phyloP scores from a whole-genome alignment of 805 yeast genomes.

The Yarrowia alimentaria region DNA sequence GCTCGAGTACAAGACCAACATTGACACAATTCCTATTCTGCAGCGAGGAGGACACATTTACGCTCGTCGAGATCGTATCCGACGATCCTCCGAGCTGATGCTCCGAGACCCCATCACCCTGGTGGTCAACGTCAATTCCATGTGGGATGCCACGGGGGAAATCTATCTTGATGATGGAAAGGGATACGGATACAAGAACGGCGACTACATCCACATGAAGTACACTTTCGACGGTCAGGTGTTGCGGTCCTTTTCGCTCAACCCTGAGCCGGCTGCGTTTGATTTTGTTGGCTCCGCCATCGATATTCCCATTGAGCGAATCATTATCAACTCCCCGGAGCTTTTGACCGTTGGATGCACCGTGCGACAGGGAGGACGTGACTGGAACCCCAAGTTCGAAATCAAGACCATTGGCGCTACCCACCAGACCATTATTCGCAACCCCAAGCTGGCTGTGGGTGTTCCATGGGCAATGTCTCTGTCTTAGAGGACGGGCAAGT shows the following conservation, averaged over 20 bases:
- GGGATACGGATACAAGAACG: constrained; percentile 53
- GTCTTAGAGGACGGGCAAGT: neutral
- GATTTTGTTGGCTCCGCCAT: constrained; percentile 5
- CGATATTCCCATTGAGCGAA: constrained; percentile 30
- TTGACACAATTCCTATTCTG: constrained; percentile 67
- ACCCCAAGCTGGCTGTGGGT: constrained; percentile 11
- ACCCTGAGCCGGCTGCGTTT: constrained; percentile 11
- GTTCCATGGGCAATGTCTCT: constrained; percentile 13
- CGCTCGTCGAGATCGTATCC: constrained; percentile 64
- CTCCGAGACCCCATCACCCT: constrained; percentile 74
- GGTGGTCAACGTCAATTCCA: constrained; percentile 52
- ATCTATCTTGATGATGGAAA: constrained; percentile 85
- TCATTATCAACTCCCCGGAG: constrained; percentile 25
- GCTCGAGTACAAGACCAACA: constrained; percentile 44
- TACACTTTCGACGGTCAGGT: constrained; percentile 43
- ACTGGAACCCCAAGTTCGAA: constrained; percentile 12
- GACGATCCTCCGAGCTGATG: constrained; percentile 80
- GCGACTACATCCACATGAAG: constrained; percentile 48
- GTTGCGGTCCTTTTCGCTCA: constrained; percentile 2
- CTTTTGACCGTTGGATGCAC: constrained; percentile 1
- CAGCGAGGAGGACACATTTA: constrained; percentile 78
- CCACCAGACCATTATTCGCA: constrained; percentile 2
- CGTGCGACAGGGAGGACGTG: constrained; percentile 1
- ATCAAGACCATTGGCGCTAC: constrained; percentile 5
- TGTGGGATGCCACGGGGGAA: constrained; percentile 52